A percentile compares a stretch with the other conserved stretches of the same genome.
Evolutionary conservation across 2,329 filamentous ascomycete species (phyloP).

Genomic region (Calonectria henricotiae): DNA sequence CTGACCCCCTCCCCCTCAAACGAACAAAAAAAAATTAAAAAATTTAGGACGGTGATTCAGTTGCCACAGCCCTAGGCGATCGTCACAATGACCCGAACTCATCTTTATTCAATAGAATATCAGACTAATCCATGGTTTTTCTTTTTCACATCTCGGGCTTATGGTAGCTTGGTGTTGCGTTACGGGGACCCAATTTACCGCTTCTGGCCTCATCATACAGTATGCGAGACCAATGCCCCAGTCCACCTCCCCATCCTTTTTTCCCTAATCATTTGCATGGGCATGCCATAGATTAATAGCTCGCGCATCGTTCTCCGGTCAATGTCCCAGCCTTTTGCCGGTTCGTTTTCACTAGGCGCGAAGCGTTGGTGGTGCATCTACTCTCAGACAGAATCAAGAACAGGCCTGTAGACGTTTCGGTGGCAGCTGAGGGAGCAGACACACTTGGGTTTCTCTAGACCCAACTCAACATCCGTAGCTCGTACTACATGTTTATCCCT

Average conservation of each 20-base stretch:
- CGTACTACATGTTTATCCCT: background rate
- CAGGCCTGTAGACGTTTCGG: background rate
- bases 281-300: background rate
- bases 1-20: background rate
- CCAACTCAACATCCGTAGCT: background rate
- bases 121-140: background rate
- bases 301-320: background rate
- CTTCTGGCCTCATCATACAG: background rate
- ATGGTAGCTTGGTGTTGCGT: background rate
- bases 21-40: too few relatives aligned
- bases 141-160: background rate
- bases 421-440: background rate
- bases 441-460: background rate
- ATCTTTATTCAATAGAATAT: background rate
- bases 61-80: background rate
- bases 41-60: background rate
- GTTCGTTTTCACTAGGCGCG: too few relatives aligned
- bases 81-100: too few relatives aligned
- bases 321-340: background rate
- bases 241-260: too few relatives aligned
- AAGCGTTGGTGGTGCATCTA: background rate
- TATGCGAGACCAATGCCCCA: background rate
- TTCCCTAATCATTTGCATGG: background rate
- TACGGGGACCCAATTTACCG: background rate
- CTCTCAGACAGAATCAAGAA: background rate